A percentile compares a stretch with the other conserved stretches of the same genome.
These are phyloP conservation scores for Hylodesmum podocarpum DNA, from an alignment of 306 rosid genomes.

Conservation along the genomic window DNA sequence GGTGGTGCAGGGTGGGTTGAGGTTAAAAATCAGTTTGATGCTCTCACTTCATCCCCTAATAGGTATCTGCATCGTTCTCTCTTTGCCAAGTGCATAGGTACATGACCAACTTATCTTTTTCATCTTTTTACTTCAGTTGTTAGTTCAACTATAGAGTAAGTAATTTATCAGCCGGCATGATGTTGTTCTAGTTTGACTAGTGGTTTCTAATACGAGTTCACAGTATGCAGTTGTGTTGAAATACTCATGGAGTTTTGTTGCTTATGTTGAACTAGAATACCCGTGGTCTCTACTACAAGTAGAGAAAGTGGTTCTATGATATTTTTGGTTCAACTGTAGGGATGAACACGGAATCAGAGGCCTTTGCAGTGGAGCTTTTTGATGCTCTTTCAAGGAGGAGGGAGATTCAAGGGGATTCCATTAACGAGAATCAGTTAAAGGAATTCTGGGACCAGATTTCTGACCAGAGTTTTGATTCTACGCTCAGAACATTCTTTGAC, in stretches of 20 bases:
- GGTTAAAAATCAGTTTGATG: conserved; percentile 51
- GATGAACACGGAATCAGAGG: conserved; percentile 62
- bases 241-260: no score
- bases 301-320: neutral
- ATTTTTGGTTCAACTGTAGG: conserved; percentile 42
- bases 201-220: no score
- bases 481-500: conserved; percentile 74
- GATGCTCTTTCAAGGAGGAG: conserved; percentile 60
- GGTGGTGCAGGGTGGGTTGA: conserved; percentile 48
- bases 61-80: conserved; percentile 51
- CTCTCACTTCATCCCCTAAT: conserved; percentile 39
- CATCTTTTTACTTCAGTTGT: no score
- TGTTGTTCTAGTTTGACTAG: no score
- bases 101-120: no score
- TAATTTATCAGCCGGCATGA: no score
- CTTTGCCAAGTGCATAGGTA: conserved; percentile 67
- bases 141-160: no score
- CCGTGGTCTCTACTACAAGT: no score
- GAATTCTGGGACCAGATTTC: conserved; percentile 75
- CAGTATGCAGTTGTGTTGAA: no score
- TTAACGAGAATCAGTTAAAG: conserved; percentile 55
- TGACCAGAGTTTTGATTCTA: conserved; percentile 64
- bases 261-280: no score
- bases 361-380: conserved; percentile 59
- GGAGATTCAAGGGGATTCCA: conserved; percentile 42